Conservation (phyloP, 345 rosid species). For the Alliaria petiolata region DNA sequence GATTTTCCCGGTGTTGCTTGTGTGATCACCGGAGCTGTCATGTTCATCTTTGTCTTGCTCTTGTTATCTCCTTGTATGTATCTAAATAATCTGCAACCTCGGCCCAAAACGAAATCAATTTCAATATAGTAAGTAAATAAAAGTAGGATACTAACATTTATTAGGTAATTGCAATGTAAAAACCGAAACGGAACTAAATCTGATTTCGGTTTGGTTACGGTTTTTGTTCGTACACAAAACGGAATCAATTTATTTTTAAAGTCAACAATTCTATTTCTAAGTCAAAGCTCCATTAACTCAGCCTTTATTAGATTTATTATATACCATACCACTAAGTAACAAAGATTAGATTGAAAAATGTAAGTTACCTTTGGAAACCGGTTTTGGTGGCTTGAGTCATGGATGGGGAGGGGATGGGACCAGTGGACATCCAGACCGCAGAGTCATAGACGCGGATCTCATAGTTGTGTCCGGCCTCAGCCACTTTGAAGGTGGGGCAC, state of each 20-base stretch:
- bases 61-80: slow-evolving; percentile 29
- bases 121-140: neutral
- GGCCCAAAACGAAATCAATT: neutral
- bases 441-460: slow-evolving; percentile 23
- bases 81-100: slow-evolving; percentile 10
- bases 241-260: neutral
- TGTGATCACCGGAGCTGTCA: slow-evolving; percentile 30
- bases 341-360: neutral
- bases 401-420: slow-evolving; percentile 5
- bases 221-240: neutral
- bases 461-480: neutral
- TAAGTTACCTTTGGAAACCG: slow-evolving; percentile 23
- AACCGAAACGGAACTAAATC: neutral
- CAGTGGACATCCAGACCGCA: slow-evolving; percentile 17
- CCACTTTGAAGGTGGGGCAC: slow-evolving; percentile 13
- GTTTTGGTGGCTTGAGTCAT: slow-evolving; percentile 24
- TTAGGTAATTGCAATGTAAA: neutral
- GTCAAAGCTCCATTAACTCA: neutral
- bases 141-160: neutral
- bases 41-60: slow-evolving; percentile 10
- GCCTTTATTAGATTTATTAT: neutral
- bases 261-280: neutral
- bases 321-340: no score
- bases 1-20: slow-evolving; percentile 6
- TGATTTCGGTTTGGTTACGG: neutral